Percentiles rank a stretch among this genome's conserved stretches.
Evolutionary conservation across 805 yeast genomes (phyloP).

Genomic region (Wickerhamomyces alni): DNA sequence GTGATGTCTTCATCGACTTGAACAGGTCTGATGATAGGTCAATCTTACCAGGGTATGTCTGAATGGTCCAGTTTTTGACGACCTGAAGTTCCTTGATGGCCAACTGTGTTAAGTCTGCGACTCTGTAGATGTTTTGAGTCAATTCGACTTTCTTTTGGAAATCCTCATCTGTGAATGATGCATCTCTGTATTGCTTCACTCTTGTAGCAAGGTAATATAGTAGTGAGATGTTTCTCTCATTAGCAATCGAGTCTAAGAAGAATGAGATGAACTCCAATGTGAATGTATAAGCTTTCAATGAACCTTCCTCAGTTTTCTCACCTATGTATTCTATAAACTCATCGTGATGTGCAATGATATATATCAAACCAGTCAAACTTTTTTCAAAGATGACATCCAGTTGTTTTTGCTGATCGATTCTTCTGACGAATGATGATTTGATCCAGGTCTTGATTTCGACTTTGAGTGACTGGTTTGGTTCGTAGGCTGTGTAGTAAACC

Average conservation of each 20-base stretch:
- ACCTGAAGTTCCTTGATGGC: constrained; percentile 54
- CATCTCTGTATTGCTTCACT: constrained; percentile 72
- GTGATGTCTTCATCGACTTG: constrained; percentile 49
- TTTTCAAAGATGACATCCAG: constrained; percentile 55
- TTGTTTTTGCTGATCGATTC: constrained; percentile 18
- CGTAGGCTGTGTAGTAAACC: constrained; percentile 70
- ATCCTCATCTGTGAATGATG: constrained; percentile 30
- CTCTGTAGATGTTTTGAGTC: constrained; percentile 45
- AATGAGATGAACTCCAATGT: constrained; percentile 56
- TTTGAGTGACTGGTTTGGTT: constrained; percentile 51
- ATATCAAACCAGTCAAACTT: constrained; percentile 59
- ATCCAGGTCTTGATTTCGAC: constrained; percentile 64
- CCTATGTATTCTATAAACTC: constrained; percentile 45
- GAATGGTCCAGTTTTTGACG: constrained; percentile 58
- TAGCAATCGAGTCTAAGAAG: constrained; percentile 54
- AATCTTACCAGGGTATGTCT: constrained; percentile 78
- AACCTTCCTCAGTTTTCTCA: constrained; percentile 19
- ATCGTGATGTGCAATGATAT: constrained; percentile 68
- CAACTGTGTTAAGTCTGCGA: constrained; percentile 71
- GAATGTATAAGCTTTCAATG: constrained; percentile 41
- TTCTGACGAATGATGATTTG: constrained; percentile 42
- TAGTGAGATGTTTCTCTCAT: constrained; percentile 61
- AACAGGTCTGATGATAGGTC: constrained; percentile 66
- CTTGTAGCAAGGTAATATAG: constrained; percentile 73
- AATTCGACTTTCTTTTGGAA: constrained; percentile 21